Percentiles rank a stretch among this genome's conserved stretches.
Conservation (phyloP, 129 eudicot genomes). For the Calendula officinalis region DNA sequence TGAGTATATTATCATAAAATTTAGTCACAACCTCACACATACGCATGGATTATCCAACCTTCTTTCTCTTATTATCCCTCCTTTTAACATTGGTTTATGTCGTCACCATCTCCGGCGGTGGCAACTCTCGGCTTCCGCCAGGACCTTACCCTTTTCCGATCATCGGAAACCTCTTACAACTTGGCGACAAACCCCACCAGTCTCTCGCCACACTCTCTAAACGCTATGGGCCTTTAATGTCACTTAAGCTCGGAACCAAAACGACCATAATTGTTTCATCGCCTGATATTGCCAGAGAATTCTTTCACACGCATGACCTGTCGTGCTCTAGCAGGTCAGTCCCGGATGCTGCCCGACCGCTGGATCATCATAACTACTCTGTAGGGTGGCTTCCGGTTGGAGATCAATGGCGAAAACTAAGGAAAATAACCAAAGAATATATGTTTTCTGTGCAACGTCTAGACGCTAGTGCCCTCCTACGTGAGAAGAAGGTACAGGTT, state of each 20-base stretch:
- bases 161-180: slow-evolving; percentile 44
- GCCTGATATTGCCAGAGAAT: slow-evolving; percentile 31
- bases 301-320: slow-evolving; percentile 37
- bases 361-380: slow-evolving; percentile 27
- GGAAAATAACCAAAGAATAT: slow-evolving; percentile 33
- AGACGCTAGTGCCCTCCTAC: slow-evolving; percentile 20
- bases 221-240: slow-evolving; percentile 50
- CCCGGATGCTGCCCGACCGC: slow-evolving; percentile 5
- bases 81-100: slow-evolving; percentile 1
- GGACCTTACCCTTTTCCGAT: slow-evolving; percentile 47
- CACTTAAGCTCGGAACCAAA: slow-evolving; percentile 36
- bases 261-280: slow-evolving; percentile 47
- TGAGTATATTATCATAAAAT: background rate
- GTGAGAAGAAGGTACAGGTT: slow-evolving; percentile 6
- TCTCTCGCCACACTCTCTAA: slow-evolving; percentile 44
- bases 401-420: slow-evolving; percentile 37
- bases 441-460: slow-evolving; percentile 2
- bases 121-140: slow-evolving; percentile 40
- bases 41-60: slow-evolving; percentile 21
- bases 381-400: slow-evolving; percentile 35
- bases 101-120: background rate
- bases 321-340: slow-evolving; percentile 27
- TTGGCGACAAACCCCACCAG: slow-evolving; percentile 43
- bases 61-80: slow-evolving; percentile 16
- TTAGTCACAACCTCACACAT: background rate